phyloP scores from a whole-genome alignment of 2,329 filamentous ascomycete species.

The Bipolaris victoriae region DNA sequence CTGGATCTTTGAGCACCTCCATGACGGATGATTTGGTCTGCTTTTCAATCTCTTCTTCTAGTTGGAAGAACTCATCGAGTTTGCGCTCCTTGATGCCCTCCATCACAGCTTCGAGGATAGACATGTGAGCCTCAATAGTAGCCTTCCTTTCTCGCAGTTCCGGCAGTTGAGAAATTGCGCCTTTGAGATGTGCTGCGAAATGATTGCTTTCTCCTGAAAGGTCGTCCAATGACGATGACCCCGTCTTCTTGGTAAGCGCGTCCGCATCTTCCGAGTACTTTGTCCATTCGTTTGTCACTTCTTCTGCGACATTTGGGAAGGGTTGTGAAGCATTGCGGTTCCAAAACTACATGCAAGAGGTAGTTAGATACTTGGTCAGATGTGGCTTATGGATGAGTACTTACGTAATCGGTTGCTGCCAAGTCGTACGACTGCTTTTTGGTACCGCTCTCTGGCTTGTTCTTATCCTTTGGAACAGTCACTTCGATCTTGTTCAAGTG shows the following conservation, averaged over 20 bases:
- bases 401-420: constrained; percentile 77
- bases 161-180: constrained; percentile 89
- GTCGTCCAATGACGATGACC: constrained; percentile 89
- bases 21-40: constrained; percentile 73
- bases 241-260: constrained; percentile 93
- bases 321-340: constrained; percentile 78
- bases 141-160: constrained; percentile 89
- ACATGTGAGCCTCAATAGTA: constrained; percentile 83
- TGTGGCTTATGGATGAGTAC: neutral
- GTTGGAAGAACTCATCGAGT: constrained; percentile 92
- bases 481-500: constrained; percentile 93
- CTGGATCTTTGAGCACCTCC: constrained; percentile 79
- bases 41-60: constrained; percentile 92
- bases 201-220: constrained; percentile 86
- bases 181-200: constrained; percentile 92
- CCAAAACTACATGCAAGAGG: constrained; percentile 68
- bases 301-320: constrained; percentile 67
- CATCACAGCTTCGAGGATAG: constrained; percentile 71
- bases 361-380: neutral
- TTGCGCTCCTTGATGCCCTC: constrained; percentile 65
- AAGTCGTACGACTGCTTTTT: constrained; percentile 91
- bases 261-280: constrained; percentile 95
- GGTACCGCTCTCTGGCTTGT: constrained; percentile 73
- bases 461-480: constrained; percentile 79
- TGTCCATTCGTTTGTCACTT: constrained; percentile 91